Base-by-base conservation (phyloP, 139 green algal species). In the Desmodesmus armatus region DNA sequence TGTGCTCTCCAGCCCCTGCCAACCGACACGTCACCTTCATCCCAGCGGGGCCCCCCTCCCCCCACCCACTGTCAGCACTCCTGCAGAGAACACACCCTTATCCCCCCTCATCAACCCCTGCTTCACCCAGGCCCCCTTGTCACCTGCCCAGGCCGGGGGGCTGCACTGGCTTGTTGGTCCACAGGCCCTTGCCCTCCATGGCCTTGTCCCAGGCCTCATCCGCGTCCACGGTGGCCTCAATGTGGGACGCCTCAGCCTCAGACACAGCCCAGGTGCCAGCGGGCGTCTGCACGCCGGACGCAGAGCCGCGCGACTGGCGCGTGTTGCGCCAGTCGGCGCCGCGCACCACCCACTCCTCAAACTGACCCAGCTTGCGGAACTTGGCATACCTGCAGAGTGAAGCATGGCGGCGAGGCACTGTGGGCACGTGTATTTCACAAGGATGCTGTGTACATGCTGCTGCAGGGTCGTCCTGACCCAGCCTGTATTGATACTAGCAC, bases 341-440 rank as follows among this genome's bases (percentile, higher is more conserved):
- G n/a, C 84, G 79, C 49, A 98, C 92, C 53, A 96, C 78, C 85
- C 90, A 95, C 88, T 98, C 95, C 82, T 91, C 84, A 84, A 93
- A 97, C 82, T 92, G 80, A 19, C 95, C 95, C 49, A 98, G 88
- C 83, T 95, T 92, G 47, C 95, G 89, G 92, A 97, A 96, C 84
- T 98, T 98, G 78, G 85, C 84, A 83, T 98, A 98, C 66, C 87
- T 89, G 63, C 33, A 44, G 5, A 37, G 35, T 29, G 39, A 44
- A 44, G 17, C 9, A 44, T 11, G 65, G 5, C 19, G 31, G 67
- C n/a, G n/a, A n/a, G n/a, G n/a, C n/a, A n/a, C n/a, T n/a, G n/a
- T n/a, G n/a, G n/a, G n/a, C n/a, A n/a, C n/a, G n/a, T n/a, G n/a
- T n/a, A n/a, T n/a, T n/a, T n/a, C n/a, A n/a, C n/a, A n/a, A n/a